Percentiles rank a stretch among this genome's conserved stretches.
These are phyloP conservation scores for Kodamaea sagamina DNA, from an alignment of 805 yeast species.

Conservation along the genomic window DNA sequence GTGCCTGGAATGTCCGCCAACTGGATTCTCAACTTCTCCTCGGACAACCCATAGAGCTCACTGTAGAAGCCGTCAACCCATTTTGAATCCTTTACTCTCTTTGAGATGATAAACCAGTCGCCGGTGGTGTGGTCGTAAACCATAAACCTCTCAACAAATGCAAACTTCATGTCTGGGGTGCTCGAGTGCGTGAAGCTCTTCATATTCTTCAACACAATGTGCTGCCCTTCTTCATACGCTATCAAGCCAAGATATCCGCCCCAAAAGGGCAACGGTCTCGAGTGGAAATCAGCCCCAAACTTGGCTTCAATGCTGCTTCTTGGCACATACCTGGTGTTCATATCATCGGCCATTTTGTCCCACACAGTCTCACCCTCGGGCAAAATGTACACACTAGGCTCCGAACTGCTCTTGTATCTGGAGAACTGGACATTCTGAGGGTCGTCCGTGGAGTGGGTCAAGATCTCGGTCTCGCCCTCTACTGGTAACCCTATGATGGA, in stretches of 20 bases:
- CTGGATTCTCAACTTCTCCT: slow-evolving; percentile 17
- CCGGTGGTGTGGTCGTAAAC: slow-evolving; percentile 51
- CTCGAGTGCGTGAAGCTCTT: slow-evolving; percentile 38
- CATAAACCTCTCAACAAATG: slow-evolving; percentile 66
- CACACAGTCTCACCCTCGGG: slow-evolving; percentile 43
- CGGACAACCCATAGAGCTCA: background rate
- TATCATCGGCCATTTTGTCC: slow-evolving; percentile 51
- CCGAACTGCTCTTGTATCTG: slow-evolving; percentile 23
- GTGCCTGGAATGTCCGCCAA: slow-evolving; percentile 24
- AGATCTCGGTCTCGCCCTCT: slow-evolving; percentile 41
- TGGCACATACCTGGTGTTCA: slow-evolving; percentile 41
- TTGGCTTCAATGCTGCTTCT: slow-evolving; percentile 27
- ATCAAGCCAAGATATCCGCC: slow-evolving; percentile 92
- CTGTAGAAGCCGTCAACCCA: slow-evolving; percentile 35
- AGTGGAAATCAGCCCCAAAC: slow-evolving; percentile 17
- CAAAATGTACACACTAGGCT: background rate
- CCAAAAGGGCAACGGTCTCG: slow-evolving; percentile 63
- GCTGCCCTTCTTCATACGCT: slow-evolving; percentile 84
- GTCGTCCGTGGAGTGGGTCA: slow-evolving; percentile 62
- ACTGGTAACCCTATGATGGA: slow-evolving; percentile 78
- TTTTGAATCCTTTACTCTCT: slow-evolving; percentile 29
- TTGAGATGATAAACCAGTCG: slow-evolving; percentile 54
- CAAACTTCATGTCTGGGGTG: slow-evolving; percentile 75
- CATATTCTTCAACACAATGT: slow-evolving; percentile 34
- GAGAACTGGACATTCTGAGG: slow-evolving; percentile 25